A percentile compares a stretch with the other conserved stretches of the same genome.
These are phyloP conservation scores for Mesembryanthemum crystallinum DNA, from an alignment of 148 eudicot species.

Conservation along the genomic window DNA sequence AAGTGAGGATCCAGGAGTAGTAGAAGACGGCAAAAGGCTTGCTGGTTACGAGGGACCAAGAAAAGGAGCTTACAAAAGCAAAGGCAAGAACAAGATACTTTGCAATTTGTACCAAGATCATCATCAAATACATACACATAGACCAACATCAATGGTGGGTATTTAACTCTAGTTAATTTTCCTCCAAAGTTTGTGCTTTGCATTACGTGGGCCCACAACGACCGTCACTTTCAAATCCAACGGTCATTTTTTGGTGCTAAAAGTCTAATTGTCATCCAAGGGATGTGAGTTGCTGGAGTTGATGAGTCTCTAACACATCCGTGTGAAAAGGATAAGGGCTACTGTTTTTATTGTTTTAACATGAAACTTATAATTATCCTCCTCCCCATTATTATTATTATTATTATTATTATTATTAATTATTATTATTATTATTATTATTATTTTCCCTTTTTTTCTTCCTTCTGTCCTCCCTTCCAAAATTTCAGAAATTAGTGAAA, in stretches of 20 bases:
- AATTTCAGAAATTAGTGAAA: background rate
- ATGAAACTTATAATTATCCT: background rate
- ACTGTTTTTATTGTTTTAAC: background rate
- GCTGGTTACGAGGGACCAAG: slow-evolving; percentile 35
- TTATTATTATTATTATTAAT: too few species aligned
- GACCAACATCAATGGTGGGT: slow-evolving; percentile 4
- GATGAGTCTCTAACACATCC: too few species aligned
- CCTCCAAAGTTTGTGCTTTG: background rate
- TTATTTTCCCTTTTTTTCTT: too few species aligned
- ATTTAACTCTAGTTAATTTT: slow-evolving; percentile 12
- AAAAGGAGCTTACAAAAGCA: slow-evolving; percentile 14
- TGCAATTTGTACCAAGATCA: slow-evolving; percentile 11
- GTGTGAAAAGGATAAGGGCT: slow-evolving; percentile 6
- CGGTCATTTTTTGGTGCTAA: background rate
- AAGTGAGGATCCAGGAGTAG: slow-evolving; percentile 16
- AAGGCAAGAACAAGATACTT: slow-evolving; percentile 32
- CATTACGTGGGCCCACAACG: slow-evolving; percentile 14
- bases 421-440: too few species aligned
- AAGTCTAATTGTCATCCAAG: slow-evolving; percentile 8
- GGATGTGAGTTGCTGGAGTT: background rate
- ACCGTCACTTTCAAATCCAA: slow-evolving; percentile 9
- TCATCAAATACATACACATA: background rate
- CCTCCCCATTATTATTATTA: too few species aligned
- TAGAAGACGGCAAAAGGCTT: slow-evolving; percentile 38
- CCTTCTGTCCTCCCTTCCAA: too few species aligned